These are phyloP conservation scores for Aureobasidium sp. DNA, from an alignment of 2,329 filamentous ascomycete species.

Conservation along the genomic window DNA sequence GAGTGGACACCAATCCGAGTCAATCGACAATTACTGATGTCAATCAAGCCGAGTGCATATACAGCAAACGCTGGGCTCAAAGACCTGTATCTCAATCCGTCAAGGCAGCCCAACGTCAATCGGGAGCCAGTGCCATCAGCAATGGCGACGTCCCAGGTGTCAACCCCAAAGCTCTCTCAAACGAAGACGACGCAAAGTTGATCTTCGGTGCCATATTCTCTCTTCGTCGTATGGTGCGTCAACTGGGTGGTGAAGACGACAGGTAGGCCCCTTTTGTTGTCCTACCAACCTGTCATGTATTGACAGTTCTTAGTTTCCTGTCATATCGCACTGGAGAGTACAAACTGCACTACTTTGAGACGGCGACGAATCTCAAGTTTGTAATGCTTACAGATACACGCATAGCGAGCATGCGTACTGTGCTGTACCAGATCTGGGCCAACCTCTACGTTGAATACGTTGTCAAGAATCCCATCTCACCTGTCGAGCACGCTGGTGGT, in stretches of 20 bases:
- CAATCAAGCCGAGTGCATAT: constrained; percentile 83
- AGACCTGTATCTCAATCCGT: constrained; percentile 35
- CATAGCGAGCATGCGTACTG: constrained; percentile 83
- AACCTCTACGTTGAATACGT: constrained; percentile 95
- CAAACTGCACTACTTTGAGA: constrained; percentile 99
- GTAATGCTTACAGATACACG: constrained; percentile 92
- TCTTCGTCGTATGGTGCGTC: constrained; percentile 90
- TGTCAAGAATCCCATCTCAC: constrained; percentile 56
- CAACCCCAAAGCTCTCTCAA: constrained; percentile 38
- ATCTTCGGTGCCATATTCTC: constrained; percentile 97
- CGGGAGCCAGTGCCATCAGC: constrained; percentile 37
- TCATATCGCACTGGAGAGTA: constrained; percentile 90
- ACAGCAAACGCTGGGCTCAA: constrained; percentile 76
- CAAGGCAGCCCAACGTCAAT: constrained; percentile 42
- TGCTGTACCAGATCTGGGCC: constrained; percentile 96
- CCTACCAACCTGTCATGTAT: neutral
- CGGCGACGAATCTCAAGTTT: constrained; percentile 88
- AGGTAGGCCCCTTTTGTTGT: constrained; percentile 33
- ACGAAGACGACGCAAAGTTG: constrained; percentile 84
- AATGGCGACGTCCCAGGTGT: constrained; percentile 30
- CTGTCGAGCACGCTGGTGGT: constrained; percentile 52
- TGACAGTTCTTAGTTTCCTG: constrained; percentile 59
- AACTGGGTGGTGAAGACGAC: constrained; percentile 88
- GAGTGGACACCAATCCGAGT: constrained; percentile 18
- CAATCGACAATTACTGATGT: neutral